phyloP scores from a whole-genome alignment of 495 filamentous ascomycete species.

The Lophium mytilinum region DNA sequence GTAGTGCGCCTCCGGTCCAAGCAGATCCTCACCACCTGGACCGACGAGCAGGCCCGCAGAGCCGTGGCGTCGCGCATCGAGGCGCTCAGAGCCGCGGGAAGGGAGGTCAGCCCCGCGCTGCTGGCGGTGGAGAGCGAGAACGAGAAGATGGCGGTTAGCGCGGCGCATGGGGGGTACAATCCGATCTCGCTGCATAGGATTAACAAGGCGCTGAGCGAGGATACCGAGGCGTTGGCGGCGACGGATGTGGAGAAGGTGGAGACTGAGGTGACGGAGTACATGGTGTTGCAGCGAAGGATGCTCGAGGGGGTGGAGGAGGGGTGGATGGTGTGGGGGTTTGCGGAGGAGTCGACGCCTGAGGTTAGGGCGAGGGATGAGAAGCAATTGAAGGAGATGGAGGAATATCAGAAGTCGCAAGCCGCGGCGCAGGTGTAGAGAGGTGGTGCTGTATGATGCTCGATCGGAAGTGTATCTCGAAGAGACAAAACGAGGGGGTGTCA shows the following conservation, averaged over 20 bases:
- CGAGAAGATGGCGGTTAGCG: neutral
- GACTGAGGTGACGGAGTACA: constrained; percentile 62
- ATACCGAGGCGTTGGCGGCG: neutral
- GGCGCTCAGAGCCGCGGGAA: neutral
- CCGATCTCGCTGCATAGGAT: neutral
- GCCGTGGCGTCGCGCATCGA: neutral
- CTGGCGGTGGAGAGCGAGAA: constrained; percentile 5
- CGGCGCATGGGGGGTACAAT: neutral
- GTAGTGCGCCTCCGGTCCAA: constrained; percentile 61
- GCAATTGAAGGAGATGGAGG: constrained; percentile 1
- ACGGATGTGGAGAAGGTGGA: constrained; percentile 24
- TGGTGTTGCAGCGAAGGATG: constrained; percentile 63
- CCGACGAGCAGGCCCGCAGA: neutral
- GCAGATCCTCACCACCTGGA: constrained; percentile 40
- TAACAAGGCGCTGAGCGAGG: neutral
- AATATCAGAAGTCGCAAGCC: neutral
- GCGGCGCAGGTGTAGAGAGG: neutral
- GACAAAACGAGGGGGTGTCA: neutral
- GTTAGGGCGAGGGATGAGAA: constrained; percentile 22
- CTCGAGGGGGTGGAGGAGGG: constrained; percentile 47
- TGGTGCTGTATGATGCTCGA: neutral
- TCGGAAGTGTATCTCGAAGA: neutral
- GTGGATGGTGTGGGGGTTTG: constrained; percentile 74
- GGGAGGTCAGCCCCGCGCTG: neutral
- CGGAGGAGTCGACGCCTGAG: constrained; percentile 50